Evolutionary conservation across 495 filamentous ascomycete genomes (phyloP).

Genomic region (Neurospora tetraspora): DNA sequence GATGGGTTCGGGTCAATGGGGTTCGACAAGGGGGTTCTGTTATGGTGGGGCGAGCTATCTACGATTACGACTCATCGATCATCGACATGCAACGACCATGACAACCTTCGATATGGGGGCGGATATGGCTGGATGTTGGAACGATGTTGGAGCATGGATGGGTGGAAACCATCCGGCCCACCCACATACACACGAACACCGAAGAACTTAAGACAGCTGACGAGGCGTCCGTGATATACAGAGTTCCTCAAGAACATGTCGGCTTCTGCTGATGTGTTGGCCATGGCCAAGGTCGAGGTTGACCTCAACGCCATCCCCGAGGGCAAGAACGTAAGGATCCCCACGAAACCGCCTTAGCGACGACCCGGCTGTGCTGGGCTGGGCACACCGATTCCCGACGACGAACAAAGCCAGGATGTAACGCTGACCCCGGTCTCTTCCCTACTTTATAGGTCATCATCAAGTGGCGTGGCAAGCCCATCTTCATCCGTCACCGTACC

Average conservation of each 20-base stretch:
- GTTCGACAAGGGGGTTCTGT: not conserved
- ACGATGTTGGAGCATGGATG: not conserved
- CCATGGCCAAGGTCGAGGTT: conserved; percentile 99
- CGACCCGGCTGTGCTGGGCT: not conserved
- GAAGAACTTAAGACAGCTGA: conserved; percentile 7
- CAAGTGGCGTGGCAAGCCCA: conserved; percentile 99
- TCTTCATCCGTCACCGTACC: conserved; percentile 99
- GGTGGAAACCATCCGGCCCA: not conserved
- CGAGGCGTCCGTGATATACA: conserved; percentile 24
- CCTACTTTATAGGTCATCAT: conserved; percentile 73
- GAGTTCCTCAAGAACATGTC: conserved; percentile 99
- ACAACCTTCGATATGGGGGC: not conserved
- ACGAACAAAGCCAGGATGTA: not conserved
- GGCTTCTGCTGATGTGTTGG: conserved; percentile 95
- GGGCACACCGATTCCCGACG: not conserved
- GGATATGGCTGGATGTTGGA: not conserved
- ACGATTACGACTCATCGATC: not conserved
- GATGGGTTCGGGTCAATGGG: not conserved
- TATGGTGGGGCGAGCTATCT: not conserved
- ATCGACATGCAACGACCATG: not conserved
- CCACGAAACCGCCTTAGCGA: not conserved
- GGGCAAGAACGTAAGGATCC: conserved; percentile 87
- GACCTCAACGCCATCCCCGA: conserved; percentile 86
- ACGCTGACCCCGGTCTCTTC: not conserved
- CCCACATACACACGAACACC: not conserved